Evolutionary conservation across 257 asterid genomes (phyloP).

Genomic region (Nicotiana sylvestris): DNA sequence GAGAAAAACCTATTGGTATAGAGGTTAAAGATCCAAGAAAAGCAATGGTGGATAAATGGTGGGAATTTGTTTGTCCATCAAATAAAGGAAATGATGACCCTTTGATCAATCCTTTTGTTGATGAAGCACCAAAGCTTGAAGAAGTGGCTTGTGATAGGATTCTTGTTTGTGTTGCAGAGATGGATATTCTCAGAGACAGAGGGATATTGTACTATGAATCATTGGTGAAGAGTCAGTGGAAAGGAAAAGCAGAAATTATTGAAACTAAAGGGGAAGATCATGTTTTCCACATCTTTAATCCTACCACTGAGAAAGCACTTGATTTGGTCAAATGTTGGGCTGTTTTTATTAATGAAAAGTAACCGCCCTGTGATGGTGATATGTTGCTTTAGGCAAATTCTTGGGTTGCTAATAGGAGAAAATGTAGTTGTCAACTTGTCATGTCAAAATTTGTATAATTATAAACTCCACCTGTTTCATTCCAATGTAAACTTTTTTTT

Average conservation of each 20-base stretch:
- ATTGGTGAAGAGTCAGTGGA: conserved; percentile 42
- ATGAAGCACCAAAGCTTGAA: conserved; percentile 26
- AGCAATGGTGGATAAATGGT: conserved; percentile 66
- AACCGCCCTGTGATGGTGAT: background rate
- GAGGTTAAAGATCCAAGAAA: conserved; percentile 54
- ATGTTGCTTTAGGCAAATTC: background rate
- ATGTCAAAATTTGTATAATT: background rate
- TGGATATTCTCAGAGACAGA: conserved; percentile 64
- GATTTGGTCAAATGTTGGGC: conserved; percentile 32
- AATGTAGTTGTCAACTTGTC: background rate
- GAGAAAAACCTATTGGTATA: conserved; percentile 48
- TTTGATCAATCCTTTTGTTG: conserved; percentile 56
- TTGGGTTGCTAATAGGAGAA: no score
- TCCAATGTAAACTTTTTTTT: no score
- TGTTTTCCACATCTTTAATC: conserved; percentile 56
- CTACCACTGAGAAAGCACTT: conserved; percentile 33
- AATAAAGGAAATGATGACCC: conserved; percentile 58
- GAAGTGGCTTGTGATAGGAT: conserved; percentile 35
- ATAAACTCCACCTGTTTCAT: no score
- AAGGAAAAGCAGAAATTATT: conserved; percentile 44
- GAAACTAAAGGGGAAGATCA: conserved; percentile 69
- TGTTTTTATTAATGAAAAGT: conserved; percentile 35
- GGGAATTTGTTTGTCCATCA: conserved; percentile 64
- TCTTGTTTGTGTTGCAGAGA: conserved; percentile 60
- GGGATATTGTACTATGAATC: conserved; percentile 44